Conservation (phyloP, 2,329 filamentous ascomycete species). For the Aspergillus sp. region DNA sequence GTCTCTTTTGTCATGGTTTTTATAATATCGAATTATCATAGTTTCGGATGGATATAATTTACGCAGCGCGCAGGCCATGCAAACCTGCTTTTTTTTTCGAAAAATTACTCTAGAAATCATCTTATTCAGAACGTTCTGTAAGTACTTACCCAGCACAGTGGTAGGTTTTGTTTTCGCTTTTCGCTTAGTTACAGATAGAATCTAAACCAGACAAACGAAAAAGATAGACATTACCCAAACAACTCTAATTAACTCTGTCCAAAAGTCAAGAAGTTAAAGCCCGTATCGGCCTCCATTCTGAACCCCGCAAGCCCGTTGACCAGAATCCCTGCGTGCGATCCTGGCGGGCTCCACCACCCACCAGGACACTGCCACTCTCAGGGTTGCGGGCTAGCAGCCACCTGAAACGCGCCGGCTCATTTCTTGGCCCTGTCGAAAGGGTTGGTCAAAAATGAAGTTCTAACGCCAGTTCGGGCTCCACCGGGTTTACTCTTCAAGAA, state of each 20-base stretch:
- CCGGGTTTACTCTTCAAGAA: background rate
- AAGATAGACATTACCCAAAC: conserved; percentile 2
- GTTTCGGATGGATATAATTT: background rate
- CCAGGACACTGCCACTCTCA: conserved; percentile 32
- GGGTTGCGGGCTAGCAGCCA: conserved; percentile 33
- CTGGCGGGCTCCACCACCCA: conserved; percentile 27
- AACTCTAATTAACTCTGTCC: background rate
- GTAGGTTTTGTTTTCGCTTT: background rate
- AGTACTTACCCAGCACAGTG: no score
- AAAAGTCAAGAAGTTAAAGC: conserved; percentile 5
- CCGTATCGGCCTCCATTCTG: conserved; percentile 6
- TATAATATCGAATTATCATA: background rate
- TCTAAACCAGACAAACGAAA: background rate
- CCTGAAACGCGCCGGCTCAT: conserved; percentile 33
- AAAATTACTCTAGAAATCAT: no score
- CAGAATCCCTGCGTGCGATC: conserved; percentile 37
- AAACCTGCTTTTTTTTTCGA: no score
- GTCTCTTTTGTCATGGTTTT: conserved; percentile 3
- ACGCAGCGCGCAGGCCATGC: background rate
- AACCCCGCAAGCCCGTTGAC: conserved; percentile 32
- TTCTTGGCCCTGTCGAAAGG: conserved; percentile 2
- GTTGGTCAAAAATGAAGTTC: background rate
- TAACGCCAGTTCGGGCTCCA: background rate
- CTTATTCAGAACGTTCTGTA: no score
- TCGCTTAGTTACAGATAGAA: background rate